Evolutionary conservation across 2,329 filamentous ascomycete genomes (phyloP).

Genomic region (Zasmidium cellare): DNA sequence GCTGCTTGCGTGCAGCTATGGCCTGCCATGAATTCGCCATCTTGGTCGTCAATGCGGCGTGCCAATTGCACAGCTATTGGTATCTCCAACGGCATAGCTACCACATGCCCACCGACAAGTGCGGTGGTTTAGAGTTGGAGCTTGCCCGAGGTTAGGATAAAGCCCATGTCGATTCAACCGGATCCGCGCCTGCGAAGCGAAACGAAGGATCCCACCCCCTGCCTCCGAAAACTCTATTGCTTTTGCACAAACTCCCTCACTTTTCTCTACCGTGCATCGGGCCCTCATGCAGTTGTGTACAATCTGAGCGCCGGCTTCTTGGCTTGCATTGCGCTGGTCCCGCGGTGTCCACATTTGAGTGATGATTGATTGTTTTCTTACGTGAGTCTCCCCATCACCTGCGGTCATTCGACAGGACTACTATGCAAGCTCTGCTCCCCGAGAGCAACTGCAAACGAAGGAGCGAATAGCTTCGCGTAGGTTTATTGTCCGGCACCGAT

Average conservation of each 20-base stretch:
- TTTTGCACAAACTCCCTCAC: neutral
- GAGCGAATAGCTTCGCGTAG: neutral
- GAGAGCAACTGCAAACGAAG: neutral
- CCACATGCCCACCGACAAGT: no score
- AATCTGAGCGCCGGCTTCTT: neutral
- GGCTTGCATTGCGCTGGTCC: neutral
- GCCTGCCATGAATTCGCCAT: slow-evolving; percentile 41
- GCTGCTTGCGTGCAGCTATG: slow-evolving; percentile 45
- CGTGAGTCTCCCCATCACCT: neutral
- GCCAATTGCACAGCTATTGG: neutral
- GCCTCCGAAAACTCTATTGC: neutral
- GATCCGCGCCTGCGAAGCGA: neutral
- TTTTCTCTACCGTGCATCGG: neutral
- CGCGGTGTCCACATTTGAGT: neutral
- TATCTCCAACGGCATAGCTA: no score
- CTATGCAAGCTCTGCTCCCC: neutral
- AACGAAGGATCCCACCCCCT: neutral
- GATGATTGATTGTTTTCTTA: neutral
- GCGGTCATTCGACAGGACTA: no score
- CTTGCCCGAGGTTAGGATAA: neutral
- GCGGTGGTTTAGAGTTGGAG: neutral
- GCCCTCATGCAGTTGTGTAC: neutral
- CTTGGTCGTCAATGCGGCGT: slow-evolving; percentile 4
- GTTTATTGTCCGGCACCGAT: no score
- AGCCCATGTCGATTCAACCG: neutral